Percentiles rank a stretch among this genome's conserved stretches.
These are phyloP conservation scores for Apophysomyces elegans DNA, from an alignment of 371 early-diverging fungal genomes.

Conservation along the genomic window DNA sequence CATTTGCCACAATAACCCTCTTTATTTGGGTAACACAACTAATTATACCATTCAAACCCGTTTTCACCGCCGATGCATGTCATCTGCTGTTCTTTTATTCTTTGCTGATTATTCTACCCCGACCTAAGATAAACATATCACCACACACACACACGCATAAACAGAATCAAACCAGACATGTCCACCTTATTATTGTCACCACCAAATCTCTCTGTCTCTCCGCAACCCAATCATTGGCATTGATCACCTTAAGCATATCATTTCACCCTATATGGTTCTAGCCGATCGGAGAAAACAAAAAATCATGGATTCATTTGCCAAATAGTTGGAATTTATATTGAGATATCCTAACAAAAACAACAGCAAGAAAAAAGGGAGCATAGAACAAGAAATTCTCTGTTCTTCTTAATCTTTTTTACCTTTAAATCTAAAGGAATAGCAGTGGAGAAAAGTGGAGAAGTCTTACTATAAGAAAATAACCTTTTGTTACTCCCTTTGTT, in stretches of 20 bases:
- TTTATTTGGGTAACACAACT: background rate
- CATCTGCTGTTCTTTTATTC: background rate
- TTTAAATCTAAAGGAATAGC: background rate
- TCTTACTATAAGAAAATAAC: too few species aligned
- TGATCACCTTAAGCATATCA: too few species aligned
- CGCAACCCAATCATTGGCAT: too few species aligned
- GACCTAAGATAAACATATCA: background rate
- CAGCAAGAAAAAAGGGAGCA: background rate
- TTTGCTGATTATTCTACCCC: background rate
- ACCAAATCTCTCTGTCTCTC: too few species aligned
- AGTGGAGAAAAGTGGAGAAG: background rate
- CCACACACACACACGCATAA: background rate
- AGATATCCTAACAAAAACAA: background rate
- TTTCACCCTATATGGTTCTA: too few species aligned
- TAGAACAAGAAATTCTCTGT: background rate
- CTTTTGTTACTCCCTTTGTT: background rate
- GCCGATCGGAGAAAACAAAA: background rate
- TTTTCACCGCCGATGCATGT: constrained; percentile 11
- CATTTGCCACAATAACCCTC: constrained; percentile 1
- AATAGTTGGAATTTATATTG: background rate
- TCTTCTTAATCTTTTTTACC: background rate
- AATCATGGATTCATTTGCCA: background rate
- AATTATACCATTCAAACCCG: constrained; percentile 8
- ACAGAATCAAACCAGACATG: too few species aligned
- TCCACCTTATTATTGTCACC: too few species aligned